Conservation (phyloP, 2,329 filamentous ascomycete genomes). For the Purpureocillium takamizusanense region DNA sequence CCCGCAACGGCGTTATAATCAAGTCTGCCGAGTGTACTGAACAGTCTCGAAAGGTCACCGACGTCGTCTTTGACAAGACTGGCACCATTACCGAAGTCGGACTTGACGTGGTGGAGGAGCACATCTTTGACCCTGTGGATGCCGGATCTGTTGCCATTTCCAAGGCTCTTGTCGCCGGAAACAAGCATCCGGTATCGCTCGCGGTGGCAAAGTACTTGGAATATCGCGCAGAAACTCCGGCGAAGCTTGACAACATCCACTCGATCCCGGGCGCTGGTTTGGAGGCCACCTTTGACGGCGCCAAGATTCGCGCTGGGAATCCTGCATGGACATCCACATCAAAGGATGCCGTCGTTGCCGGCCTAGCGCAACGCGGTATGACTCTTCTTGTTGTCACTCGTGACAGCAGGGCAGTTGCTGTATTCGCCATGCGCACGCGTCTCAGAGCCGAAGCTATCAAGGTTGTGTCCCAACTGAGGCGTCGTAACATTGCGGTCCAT, state of each 20-base stretch:
- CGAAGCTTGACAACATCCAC: constrained; percentile 16
- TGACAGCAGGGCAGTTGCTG: constrained; percentile 23
- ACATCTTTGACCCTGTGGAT: constrained; percentile 11
- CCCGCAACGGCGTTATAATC: constrained; percentile 48
- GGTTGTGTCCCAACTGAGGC: constrained; percentile 35
- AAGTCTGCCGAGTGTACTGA: constrained; percentile 47
- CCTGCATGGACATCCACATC: constrained; percentile 30
- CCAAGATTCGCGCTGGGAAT: constrained; percentile 32
- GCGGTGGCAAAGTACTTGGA: constrained; percentile 34
- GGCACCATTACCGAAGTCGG: constrained; percentile 48
- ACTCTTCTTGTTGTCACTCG: constrained; percentile 18
- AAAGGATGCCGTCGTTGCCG: constrained; percentile 9
- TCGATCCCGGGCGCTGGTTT: constrained; percentile 31
- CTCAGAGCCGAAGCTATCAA: constrained; percentile 27
- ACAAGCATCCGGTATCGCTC: constrained; percentile 40
- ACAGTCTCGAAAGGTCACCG: constrained; percentile 38
- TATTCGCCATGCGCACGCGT: constrained; percentile 37
- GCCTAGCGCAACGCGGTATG: constrained; percentile 12
- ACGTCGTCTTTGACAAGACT: constrained; percentile 57
- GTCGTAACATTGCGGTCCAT: constrained; percentile 38
- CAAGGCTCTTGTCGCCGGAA: constrained; percentile 24
- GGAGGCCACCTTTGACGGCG: constrained; percentile 21
- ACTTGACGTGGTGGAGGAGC: constrained; percentile 15
- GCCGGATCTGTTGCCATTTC: constrained; percentile 14
- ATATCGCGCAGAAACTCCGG: constrained; percentile 1